Conservation (phyloP, 2,329 filamentous ascomycete genomes). For the Colletotrichum euphorbiae region DNA sequence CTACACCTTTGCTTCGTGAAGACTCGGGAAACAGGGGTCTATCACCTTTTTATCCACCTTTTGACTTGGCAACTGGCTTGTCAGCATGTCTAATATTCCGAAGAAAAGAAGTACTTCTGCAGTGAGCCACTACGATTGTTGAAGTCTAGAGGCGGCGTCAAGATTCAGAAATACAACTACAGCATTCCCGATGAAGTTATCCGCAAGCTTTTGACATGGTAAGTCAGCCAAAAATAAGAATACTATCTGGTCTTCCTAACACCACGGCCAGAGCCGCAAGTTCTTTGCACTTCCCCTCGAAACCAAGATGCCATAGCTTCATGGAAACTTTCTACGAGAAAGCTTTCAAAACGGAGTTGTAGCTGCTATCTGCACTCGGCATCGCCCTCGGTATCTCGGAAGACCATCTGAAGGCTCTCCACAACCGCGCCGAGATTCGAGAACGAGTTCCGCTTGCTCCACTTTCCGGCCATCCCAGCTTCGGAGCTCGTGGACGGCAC, state of each 20-base stretch:
- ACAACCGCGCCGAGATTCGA: constrained; percentile 34
- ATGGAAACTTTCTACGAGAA: constrained; percentile 47
- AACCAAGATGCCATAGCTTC: constrained; percentile 46
- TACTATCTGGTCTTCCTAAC: neutral
- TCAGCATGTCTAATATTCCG: too few relatives aligned
- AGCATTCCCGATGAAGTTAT: constrained; percentile 43
- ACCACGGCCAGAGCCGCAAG: neutral
- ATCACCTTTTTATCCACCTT: too few relatives aligned
- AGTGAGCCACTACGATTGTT: constrained; percentile 42
- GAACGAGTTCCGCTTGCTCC: constrained; percentile 40
- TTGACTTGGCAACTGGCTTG: too few relatives aligned
- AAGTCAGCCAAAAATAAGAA: neutral
- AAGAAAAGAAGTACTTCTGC: constrained; percentile 44
- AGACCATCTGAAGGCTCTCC: constrained; percentile 26
- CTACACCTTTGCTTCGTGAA: too few relatives aligned
- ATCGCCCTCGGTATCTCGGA: constrained; percentile 49
- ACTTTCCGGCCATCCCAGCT: constrained; percentile 47
- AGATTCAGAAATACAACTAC: constrained; percentile 46
- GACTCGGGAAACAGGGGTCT: too few relatives aligned
- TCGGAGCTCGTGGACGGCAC: constrained; percentile 49
- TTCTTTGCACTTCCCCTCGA: constrained; percentile 43
- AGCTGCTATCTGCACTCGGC: constrained; percentile 47
- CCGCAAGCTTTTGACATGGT: constrained; percentile 42
- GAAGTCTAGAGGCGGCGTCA: constrained; percentile 41
- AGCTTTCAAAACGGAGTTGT: constrained; percentile 45